Percentiles rank a stretch among this genome's conserved stretches.
Conservation (phyloP, 2,329 filamentous ascomycete species). For the Paecilomyces dactylethromorphus region DNA sequence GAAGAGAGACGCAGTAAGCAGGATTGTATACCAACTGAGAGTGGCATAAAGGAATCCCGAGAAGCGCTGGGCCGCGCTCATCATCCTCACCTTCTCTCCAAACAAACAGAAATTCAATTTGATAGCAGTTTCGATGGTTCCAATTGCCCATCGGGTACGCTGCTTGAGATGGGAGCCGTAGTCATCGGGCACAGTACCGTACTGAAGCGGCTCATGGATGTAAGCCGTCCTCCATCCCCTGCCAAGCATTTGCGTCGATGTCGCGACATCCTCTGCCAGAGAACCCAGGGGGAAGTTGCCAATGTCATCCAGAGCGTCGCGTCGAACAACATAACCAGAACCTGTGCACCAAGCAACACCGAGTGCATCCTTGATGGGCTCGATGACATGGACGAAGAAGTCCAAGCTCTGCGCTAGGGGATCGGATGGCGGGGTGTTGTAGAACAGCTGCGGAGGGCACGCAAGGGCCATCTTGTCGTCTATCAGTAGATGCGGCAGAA, state of each 20-base stretch:
- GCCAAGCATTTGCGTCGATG: constrained; percentile 53
- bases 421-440: constrained; percentile 55
- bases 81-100: constrained; percentile 46
- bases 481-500: constrained; percentile 53
- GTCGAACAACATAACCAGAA: constrained; percentile 55
- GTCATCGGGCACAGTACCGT: constrained; percentile 42
- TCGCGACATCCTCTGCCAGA: constrained; percentile 55
- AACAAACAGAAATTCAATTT: constrained; percentile 56
- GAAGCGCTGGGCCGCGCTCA: constrained; percentile 53
- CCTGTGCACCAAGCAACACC: constrained; percentile 59
- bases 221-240: constrained; percentile 58
- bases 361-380: constrained; percentile 39
- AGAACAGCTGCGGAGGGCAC: constrained; percentile 58
- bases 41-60: constrained; percentile 53
- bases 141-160: constrained; percentile 32
- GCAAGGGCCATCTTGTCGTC: constrained; percentile 53
- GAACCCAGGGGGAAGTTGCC: constrained; percentile 57
- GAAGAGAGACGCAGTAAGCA: constrained; percentile 49
- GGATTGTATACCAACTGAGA: constrained; percentile 51
- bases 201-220: constrained; percentile 55
- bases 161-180: constrained; percentile 29
- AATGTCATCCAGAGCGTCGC: constrained; percentile 54
- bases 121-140: constrained; percentile 52
- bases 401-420: constrained; percentile 54
- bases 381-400: constrained; percentile 51